Evolutionary conservation across 768 basidiomycete genomes (phyloP), one percentile per base, ranked within the genome.

Genomic region (Pholiota molesta): DNA sequence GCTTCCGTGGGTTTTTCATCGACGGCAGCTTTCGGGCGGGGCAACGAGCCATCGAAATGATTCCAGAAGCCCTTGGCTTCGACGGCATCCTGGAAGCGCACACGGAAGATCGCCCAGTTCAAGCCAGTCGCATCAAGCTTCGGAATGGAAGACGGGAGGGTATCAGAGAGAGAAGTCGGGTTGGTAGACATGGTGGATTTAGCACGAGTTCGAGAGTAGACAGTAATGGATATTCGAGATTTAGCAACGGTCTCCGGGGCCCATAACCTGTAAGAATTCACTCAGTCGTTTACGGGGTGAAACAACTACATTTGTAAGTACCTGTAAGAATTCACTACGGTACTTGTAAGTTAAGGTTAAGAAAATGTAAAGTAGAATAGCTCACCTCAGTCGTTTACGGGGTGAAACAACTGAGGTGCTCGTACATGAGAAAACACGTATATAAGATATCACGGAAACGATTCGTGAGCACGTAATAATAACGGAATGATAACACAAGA

Each of bases 121-220:
- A 17, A 62, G 64, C 42, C 42, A 76, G 55, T 17, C 65, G 64
- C 53, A 75, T 69, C 19, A 75, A 78, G 70, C 58, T 74, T 75
- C 0, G 73, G 74, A 7, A 78, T 68, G 59, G 68, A 60, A 0
- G 64, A 65, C 0, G 68, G 73, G 11, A 37, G 35, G 11, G 35
- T 37, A 4, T 37, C 35, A 4, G 35, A 11, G 14, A 37, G 35
- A 3, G 2, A 74, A 17, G 42, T 44, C n/a, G 42, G n/a, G 11
- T 11, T 13, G n/a, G 42, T 2, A 44, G 42, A 19, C 19, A 44
- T 44, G 42, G 21, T 44, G 5, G 42, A 3, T 9, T 13, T 37
- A 1, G 8, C 19, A 19, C 42, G 1, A 73, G 66, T 10, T 26
- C 26, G 26, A 26, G 2, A 68, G 26, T 28, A 23, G n/a, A n/a